Base-by-base conservation (phyloP, 352 stramenopile genomes). In the Phytophthora rubi region DNA sequence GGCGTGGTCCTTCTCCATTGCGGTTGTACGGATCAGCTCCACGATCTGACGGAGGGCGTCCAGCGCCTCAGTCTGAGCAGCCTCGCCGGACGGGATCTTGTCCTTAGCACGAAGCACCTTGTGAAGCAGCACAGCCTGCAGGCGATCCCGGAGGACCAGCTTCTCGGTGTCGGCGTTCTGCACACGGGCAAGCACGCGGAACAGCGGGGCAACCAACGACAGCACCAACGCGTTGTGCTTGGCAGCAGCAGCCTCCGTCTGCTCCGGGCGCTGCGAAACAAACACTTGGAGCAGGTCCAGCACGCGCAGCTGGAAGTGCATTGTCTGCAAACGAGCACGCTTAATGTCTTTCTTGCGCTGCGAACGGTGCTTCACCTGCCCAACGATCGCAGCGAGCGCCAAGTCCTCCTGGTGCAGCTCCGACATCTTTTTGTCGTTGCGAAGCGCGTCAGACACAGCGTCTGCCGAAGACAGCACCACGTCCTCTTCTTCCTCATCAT, bases 301-400 rank as follows among this genome's bases (percentile, higher is more conserved):
- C 33, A 95, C 87, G 37, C 89, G 89, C 56, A 96, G 67, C 68
- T 96, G 88, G 75, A 96, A 96, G 77, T 96, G 89, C 58, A 94
- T 77, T 32, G 86, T 79, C 59, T 91, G 83, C 53, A 91, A 76
- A 16, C 79, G 78, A 56, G 85, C 71, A 16, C 76, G 77, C 76
- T 94, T 93, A 30, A 81, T 75, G 58, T 91, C 83, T 57, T 92
- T 88, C 79, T 95, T 95, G 73, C 79, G 79, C 65, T 90, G 81
- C 51, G 83, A 87, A 47, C 84, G 86, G 51, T 83, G 67, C 57
- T 90, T 88, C 6, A 95, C 89, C 56, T 96, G 87, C 2, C 85
- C 82, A 8, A 93, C 87, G 62, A 96, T 89, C 32, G 87, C 85
- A 57, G 86, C 86, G 30, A 96, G 75, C 59, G 89, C 82, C 75